Percentiles rank a stretch among this genome's conserved stretches.
phyloP scores from a whole-genome alignment of 1,284 basidiomycete species.

The Leccinum angustisporum region DNA sequence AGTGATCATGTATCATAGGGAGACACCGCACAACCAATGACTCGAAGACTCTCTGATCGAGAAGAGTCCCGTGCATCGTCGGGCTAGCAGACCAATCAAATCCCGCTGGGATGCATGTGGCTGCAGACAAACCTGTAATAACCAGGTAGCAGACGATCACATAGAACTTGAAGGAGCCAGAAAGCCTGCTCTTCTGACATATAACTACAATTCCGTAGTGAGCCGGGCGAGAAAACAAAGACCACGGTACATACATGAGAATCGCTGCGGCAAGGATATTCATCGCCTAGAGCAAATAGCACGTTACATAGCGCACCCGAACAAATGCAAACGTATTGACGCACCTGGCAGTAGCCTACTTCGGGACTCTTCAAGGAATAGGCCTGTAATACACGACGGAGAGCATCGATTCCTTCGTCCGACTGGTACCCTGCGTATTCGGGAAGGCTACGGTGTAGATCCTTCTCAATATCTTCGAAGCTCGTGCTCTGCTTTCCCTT shows the following conservation, averaged over 20 bases:
- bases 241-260: slow-evolving; percentile 63
- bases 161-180: slow-evolving; percentile 95
- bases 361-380: slow-evolving; percentile 98
- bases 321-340: slow-evolving; percentile 21
- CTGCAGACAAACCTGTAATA: slow-evolving; percentile 83
- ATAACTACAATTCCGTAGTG: slow-evolving; percentile 57
- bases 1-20: slow-evolving; percentile 94
- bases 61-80: slow-evolving; percentile 97
- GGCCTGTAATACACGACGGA: slow-evolving; percentile 91
- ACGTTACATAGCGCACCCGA: slow-evolving; percentile 3
- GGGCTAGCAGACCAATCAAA: slow-evolving; percentile 51
- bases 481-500: slow-evolving; percentile 81
- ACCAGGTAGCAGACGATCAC: slow-evolving; percentile 92
- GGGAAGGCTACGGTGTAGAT: slow-evolving; percentile 91
- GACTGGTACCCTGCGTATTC: slow-evolving; percentile 95
- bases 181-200: slow-evolving; percentile 99
- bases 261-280: slow-evolving; percentile 92
- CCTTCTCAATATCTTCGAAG: slow-evolving; percentile 99
- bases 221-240: slow-evolving; percentile 9
- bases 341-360: slow-evolving; percentile 80
- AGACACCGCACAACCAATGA: slow-evolving; percentile 89
- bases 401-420: slow-evolving; percentile 79
- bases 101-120: background rate
- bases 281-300: slow-evolving; percentile 66
- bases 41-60: slow-evolving; percentile 98